Percentiles rank a stretch among this genome's conserved stretches.
phyloP scores from a whole-genome alignment of 164 flowering plant species.

The Warburgia ugandensis region DNA sequence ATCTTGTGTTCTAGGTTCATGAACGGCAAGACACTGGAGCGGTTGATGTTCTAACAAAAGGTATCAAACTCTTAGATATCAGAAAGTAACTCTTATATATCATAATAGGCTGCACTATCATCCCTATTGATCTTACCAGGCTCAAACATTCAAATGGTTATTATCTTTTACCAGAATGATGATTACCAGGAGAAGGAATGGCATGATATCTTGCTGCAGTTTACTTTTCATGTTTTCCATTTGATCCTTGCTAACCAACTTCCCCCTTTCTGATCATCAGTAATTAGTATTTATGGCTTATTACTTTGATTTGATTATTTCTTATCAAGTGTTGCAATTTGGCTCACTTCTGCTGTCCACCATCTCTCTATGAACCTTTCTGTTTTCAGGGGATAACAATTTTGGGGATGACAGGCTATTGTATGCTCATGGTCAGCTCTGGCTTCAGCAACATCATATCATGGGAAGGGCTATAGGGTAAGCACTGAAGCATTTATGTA shows the following conservation, averaged over 20 bases:
- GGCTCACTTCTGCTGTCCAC: not conserved
- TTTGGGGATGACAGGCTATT: constrained; percentile 13
- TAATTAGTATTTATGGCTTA: too few relatives aligned
- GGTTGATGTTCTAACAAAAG: constrained; percentile 38
- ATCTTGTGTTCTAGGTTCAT: constrained; percentile 26
- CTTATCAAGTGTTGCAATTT: not conserved
- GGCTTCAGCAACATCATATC: constrained; percentile 21
- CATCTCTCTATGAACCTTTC: too few relatives aligned
- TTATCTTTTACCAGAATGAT: too few relatives aligned
- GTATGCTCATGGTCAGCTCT: constrained; percentile 17
- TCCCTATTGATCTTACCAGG: too few relatives aligned
- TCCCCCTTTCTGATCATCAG: too few relatives aligned
- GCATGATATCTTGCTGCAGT: too few relatives aligned
- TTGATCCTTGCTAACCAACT: too few relatives aligned
- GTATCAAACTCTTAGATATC: constrained; percentile 14
- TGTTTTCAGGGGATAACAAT: constrained; percentile 24
- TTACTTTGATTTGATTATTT: not conserved
- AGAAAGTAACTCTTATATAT: too few relatives aligned
- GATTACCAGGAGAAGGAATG: too few relatives aligned
- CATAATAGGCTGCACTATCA: too few relatives aligned
- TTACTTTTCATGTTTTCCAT: too few relatives aligned
- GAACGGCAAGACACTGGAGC: constrained; percentile 21
- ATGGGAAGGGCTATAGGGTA: constrained; percentile 25
- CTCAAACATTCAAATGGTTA: too few relatives aligned
- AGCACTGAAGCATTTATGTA: not conserved